Evolutionary conservation across 129 eudicot species (phyloP).

Genomic region (Saposhnikovia divaricata): DNA sequence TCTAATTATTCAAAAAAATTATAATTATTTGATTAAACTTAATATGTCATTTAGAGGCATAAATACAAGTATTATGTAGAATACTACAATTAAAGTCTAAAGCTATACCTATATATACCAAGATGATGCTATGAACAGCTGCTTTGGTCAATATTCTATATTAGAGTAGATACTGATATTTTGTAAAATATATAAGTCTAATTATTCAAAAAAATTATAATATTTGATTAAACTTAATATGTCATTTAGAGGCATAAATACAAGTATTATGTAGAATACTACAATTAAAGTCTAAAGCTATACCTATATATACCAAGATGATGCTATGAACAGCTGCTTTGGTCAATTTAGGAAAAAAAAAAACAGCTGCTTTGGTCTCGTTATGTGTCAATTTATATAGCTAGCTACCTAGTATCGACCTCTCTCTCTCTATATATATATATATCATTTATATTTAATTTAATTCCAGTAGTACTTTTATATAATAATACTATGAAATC

Average conservation of each 20-base stretch:
- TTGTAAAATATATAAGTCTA: no score
- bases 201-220: no score
- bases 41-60: not conserved
- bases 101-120: not conserved
- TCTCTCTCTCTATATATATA: no score
- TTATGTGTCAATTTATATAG: not conserved
- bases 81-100: not conserved
- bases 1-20: no score
- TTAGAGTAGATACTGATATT: no score
- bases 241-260: not conserved
- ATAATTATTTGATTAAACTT: no score
- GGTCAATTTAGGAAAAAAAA: no score
- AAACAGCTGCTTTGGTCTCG: no score
- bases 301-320: not conserved
- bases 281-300: not conserved
- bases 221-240: no score
- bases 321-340: not conserved
- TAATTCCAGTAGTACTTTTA: not conserved
- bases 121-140: conserved; percentile 2
- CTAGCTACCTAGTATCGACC: not conserved
- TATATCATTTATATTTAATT: not conserved
- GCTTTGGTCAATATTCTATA: not conserved
- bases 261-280: not conserved
- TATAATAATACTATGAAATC: not conserved
- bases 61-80: not conserved